Conservation (phyloP, 192 early-diverging fungal genomes). For the Backusella luteola region DNA sequence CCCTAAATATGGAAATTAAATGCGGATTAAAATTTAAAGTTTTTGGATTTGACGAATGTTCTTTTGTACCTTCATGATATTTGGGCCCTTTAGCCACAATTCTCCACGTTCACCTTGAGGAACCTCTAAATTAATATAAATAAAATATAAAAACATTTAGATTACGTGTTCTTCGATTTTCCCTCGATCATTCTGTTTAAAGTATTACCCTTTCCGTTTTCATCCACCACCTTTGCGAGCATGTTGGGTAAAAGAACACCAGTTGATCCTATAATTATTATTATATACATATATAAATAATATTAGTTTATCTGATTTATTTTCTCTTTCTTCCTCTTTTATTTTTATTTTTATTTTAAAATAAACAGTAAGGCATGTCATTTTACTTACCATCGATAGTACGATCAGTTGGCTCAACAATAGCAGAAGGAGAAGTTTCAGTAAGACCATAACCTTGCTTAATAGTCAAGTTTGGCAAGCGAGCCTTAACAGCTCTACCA, state of each 20-base stretch:
- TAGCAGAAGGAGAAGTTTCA: constrained; percentile 58
- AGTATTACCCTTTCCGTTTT: constrained; percentile 52
- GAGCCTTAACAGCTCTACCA: constrained; percentile 27
- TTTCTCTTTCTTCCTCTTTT: neutral
- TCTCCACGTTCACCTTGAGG: constrained; percentile 66
- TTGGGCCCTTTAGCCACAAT: constrained; percentile 74
- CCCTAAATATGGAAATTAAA: constrained; percentile 35
- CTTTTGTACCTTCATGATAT: constrained; percentile 66
- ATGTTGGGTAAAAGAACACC: constrained; percentile 73
- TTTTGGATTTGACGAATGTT: neutral
- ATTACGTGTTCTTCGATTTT: neutral
- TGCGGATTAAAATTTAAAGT: neutral
- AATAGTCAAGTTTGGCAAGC: constrained; percentile 34
- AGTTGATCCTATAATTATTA: constrained; percentile 45
- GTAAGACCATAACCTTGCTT: constrained; percentile 75
- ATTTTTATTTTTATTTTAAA: neutral
- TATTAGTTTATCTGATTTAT: neutral
- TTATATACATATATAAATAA: neutral
- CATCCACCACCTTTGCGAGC: constrained; percentile 74
- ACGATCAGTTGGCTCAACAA: constrained; percentile 32
- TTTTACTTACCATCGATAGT: constrained; percentile 36
- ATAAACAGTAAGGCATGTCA: neutral
- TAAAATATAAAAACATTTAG: neutral
- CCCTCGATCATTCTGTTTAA: neutral
- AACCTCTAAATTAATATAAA: constrained; percentile 36